These are phyloP conservation scores for Setaria italica DNA, from an alignment of 202 grass and related monocot species.

Conservation along the genomic window DNA sequence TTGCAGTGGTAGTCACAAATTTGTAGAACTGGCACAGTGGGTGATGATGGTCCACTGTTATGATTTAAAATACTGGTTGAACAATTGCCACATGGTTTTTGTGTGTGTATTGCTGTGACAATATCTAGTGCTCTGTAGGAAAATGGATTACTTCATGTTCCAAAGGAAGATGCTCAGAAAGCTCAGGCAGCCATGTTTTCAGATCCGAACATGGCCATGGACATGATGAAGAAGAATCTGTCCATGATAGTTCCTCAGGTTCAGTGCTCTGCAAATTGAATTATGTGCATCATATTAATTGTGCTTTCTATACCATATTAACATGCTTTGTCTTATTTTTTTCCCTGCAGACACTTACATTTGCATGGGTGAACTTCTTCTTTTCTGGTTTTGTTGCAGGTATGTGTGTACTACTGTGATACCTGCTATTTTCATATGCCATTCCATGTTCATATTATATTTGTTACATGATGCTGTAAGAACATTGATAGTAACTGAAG, in stretches of 20 bases:
- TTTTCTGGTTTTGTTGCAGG: conserved; percentile 99
- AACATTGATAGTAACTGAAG: conserved; percentile 1
- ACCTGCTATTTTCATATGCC: background rate
- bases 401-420: conserved; percentile 43
- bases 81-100: background rate
- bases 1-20: background rate
- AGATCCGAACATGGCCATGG: conserved; percentile 99
- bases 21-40: background rate
- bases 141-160: conserved; percentile 91
- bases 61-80: conserved; percentile 4
- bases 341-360: conserved; percentile 90
- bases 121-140: conserved; percentile 65
- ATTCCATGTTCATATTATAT: conserved; percentile 21
- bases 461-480: conserved; percentile 1
- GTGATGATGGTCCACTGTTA: background rate
- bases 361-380: conserved; percentile 99
- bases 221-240: conserved; percentile 99
- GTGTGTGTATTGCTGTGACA: conserved; percentile 31
- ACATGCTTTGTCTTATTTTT: background rate
- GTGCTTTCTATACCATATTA: conserved; percentile 18
- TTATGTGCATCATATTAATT: background rate
- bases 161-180: conserved; percentile 89
- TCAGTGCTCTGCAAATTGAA: background rate
- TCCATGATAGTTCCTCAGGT: conserved; percentile 99
- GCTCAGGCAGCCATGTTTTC: conserved; percentile 99